A percentile compares a stretch with the other conserved stretches of the same genome.
These are phyloP conservation scores for Grosmannia clavigera DNA, from an alignment of 2,329 filamentous ascomycete species.

Conservation along the genomic window DNA sequence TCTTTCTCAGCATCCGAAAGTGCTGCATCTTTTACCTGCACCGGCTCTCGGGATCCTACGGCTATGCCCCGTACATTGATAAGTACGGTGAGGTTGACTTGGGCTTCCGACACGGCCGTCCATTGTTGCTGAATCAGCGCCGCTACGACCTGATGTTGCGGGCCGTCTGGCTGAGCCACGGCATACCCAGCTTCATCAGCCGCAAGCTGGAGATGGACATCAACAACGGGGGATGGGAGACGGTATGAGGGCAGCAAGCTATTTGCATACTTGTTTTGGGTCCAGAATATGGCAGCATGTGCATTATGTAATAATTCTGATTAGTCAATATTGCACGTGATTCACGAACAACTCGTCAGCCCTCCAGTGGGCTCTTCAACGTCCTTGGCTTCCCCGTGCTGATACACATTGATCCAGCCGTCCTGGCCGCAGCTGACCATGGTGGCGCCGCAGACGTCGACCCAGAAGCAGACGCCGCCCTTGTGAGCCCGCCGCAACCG, in stretches of 20 bases:
- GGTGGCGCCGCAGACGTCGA: constrained; percentile 43
- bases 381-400: constrained; percentile 13
- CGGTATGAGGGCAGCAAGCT: constrained; percentile 29
- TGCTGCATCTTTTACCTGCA: constrained; percentile 86
- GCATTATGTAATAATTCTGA: too few species aligned
- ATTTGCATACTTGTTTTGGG: too few species aligned
- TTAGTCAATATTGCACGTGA: too few species aligned
- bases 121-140: constrained; percentile 86
- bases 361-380: too few species aligned
- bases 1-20: constrained; percentile 95
- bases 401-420: constrained; percentile 37
- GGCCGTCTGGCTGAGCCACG: constrained; percentile 75
- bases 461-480: constrained; percentile 51
- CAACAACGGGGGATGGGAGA: constrained; percentile 97
- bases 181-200: constrained; percentile 78
- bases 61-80: constrained; percentile 84
- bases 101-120: constrained; percentile 76
- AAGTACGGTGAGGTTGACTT: constrained; percentile 91
- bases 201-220: constrained; percentile 88
- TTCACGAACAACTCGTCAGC: too few species aligned
- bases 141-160: constrained; percentile 82
- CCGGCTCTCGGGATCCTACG: constrained; percentile 68
- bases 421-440: constrained; percentile 49
- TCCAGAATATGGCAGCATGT: too few species aligned
- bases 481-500: constrained; percentile 38